These are phyloP conservation scores for Fraxinus greggii DNA, from an alignment of 305 asterid species.

Conservation along the genomic window DNA sequence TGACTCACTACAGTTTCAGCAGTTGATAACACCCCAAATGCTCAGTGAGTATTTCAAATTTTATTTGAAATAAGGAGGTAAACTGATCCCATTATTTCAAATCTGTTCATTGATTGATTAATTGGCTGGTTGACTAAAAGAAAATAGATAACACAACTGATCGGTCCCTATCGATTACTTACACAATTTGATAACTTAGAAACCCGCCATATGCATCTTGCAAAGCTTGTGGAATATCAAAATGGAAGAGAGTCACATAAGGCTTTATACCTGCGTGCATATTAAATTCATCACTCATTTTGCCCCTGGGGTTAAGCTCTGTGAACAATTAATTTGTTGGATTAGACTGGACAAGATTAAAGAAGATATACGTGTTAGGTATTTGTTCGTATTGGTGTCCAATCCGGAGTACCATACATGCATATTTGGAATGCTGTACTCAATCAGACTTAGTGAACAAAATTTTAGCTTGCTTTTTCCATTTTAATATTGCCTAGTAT, in stretches of 20 bases:
- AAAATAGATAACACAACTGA: background rate
- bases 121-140: background rate
- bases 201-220: conserved; percentile 62
- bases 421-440: background rate
- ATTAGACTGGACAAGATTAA: background rate
- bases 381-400: background rate
- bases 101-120: background rate
- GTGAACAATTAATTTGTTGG: background rate
- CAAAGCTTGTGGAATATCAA: conserved; percentile 54
- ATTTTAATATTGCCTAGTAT: background rate
- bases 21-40: background rate
- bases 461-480: background rate
- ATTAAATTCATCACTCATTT: background rate
- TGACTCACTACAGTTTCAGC: background rate
- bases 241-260: conserved; percentile 52
- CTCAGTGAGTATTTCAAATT: background rate
- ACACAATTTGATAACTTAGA: conserved; percentile 48
- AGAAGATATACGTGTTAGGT: background rate
- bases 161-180: conserved; percentile 19
- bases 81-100: background rate
- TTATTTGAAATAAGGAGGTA: background rate
- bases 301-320: background rate
- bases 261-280: conserved; percentile 47
- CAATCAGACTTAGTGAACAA: background rate
- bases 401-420: background rate